Percentiles rank a stretch among this genome's conserved stretches.
phyloP scores from a whole-genome alignment of 176 grass and related monocot genomes.

The Avena sativa region DNA sequence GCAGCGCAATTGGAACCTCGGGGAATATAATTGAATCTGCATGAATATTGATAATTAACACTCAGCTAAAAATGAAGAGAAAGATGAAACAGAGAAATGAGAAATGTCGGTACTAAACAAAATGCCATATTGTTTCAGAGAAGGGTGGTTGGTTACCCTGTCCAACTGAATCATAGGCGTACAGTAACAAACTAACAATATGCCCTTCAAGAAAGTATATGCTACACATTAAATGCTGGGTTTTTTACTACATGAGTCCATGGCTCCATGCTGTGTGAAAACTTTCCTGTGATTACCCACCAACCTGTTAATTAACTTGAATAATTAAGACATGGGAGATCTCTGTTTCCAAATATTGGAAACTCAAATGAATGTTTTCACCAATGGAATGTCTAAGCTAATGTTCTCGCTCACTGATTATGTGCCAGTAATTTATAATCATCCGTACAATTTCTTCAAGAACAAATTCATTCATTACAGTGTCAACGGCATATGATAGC shows the following conservation, averaged over 20 bases:
- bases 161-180: not conserved
- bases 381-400: constrained; percentile 6
- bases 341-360: not conserved
- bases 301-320: constrained; percentile 14
- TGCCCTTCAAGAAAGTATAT: constrained; percentile 15
- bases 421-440: not conserved
- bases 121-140: not conserved
- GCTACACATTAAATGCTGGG: constrained; percentile 1
- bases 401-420: not conserved
- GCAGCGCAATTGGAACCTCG: constrained; percentile 96
- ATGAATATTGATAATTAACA: constrained; percentile 25
- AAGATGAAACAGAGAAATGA: not conserved
- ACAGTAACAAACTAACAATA: not conserved
- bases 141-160: not conserved
- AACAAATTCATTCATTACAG: not conserved
- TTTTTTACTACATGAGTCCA: not conserved
- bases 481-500: not conserved
- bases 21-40: constrained; percentile 99
- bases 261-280: not conserved
- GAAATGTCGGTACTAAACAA: not conserved
- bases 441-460: not conserved
- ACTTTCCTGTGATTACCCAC: not conserved
- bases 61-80: constrained; percentile 6
- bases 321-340: not conserved
- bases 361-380: not conserved